Percentiles rank a stretch among this genome's conserved stretches.
Evolutionary conservation across 352 stramenopile species (phyloP).

Genomic region (Poterioochromonas sp.): DNA sequence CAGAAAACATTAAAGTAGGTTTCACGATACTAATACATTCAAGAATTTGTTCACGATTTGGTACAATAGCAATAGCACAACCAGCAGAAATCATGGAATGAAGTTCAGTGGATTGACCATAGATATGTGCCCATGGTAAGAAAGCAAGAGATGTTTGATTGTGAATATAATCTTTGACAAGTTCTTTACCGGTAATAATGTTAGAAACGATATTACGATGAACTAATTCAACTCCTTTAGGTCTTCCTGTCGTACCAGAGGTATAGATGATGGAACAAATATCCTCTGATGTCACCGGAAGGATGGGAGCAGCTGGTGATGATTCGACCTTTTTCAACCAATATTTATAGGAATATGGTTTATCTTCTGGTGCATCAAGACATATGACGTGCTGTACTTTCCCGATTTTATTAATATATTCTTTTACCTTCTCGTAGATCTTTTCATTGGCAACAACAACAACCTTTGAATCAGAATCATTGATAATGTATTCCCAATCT

Average conservation of each 20-base stretch:
- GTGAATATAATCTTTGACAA: slow-evolving; percentile 44
- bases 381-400: slow-evolving; percentile 42
- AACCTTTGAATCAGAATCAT: slow-evolving; percentile 53
- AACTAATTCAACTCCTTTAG: slow-evolving; percentile 61
- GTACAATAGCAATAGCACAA: slow-evolving; percentile 60
- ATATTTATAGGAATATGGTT: background rate
- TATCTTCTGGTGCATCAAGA: slow-evolving; percentile 41
- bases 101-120: slow-evolving; percentile 58
- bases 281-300: slow-evolving; percentile 22
- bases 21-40: slow-evolving; percentile 59
- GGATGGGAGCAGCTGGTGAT: background rate
- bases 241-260: slow-evolving; percentile 50
- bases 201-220: slow-evolving; percentile 67
- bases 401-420: slow-evolving; percentile 43
- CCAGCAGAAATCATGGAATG: slow-evolving; percentile 57
- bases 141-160: slow-evolving; percentile 55
- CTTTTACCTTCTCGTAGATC: slow-evolving; percentile 53
- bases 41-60: slow-evolving; percentile 60
- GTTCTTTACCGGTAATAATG: slow-evolving; percentile 49
- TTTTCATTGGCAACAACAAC: slow-evolving; percentile 56
- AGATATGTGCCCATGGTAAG: slow-evolving; percentile 69
- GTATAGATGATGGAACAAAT: slow-evolving; percentile 51
- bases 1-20: slow-evolving; percentile 59
- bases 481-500: slow-evolving; percentile 71
- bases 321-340: background rate